A percentile compares a stretch with the other conserved stretches of the same genome.
phyloP scores from a whole-genome alignment of 2,329 filamentous ascomycete genomes.

The Aspergillus sp. region DNA sequence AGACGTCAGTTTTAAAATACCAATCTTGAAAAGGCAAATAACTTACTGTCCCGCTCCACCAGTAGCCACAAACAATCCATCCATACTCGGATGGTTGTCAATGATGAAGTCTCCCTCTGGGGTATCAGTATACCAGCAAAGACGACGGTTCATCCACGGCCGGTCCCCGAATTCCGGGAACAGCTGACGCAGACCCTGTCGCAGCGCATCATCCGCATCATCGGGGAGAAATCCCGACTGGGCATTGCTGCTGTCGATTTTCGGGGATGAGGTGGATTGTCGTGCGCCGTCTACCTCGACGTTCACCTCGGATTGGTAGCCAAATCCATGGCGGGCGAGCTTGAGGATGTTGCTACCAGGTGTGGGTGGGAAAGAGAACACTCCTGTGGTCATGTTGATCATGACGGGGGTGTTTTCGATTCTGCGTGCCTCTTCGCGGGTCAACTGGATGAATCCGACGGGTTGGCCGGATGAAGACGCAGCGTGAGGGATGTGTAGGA shows the following conservation, averaged over 20 bases:
- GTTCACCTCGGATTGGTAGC: neutral
- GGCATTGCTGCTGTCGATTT: neutral
- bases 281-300: no score
- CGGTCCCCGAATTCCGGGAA: conserved; percentile 18
- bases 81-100: conserved; percentile 29
- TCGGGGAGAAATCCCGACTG: conserved; percentile 12
- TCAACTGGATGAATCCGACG: conserved; percentile 23
- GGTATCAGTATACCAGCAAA: conserved; percentile 36
- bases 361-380: conserved; percentile 28
- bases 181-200: conserved; percentile 12
- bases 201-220: conserved; percentile 11
- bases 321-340: conserved; percentile 6
- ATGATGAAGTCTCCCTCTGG: conserved; percentile 30
- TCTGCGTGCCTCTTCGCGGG: conserved; percentile 18
- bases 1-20: conserved; percentile 10
- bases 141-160: conserved; percentile 13
- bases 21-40: neutral
- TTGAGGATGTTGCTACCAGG: conserved; percentile 19
- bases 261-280: no score
- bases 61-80: conserved; percentile 5
- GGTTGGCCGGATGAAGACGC: conserved; percentile 11
- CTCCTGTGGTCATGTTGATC: conserved; percentile 21
- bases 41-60: conserved; percentile 11
- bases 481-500: conserved; percentile 15
- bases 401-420: conserved; percentile 34